Base-by-base conservation (phyloP, 441 rosid species). In the Populus hybrid region DNA sequence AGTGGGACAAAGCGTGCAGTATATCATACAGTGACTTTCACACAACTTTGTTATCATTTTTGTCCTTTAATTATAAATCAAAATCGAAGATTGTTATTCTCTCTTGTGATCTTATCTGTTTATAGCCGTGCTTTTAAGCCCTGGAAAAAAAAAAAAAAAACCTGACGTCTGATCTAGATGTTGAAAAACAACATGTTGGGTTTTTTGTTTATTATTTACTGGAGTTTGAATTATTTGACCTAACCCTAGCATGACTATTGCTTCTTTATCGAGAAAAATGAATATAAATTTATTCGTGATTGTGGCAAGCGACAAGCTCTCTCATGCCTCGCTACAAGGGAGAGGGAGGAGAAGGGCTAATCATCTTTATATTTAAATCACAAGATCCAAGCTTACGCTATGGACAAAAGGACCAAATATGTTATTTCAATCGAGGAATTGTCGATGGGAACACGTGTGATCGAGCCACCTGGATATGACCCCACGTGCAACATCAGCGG, bases 1-100 rank as follows among this genome's bases (percentile, higher is more conserved):
- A 67, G 87, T 77, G 86, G 87, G 86, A 80, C 89, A 84, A 81
- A 73, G 87, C 82, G 85, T 69, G 81, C 71, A 80, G 81, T 30
- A 80, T 30, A 80, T 80, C 81, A 77, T 73, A 83, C 82, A 76
- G 79, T 73, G 78, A 85, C 86, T 82, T 85, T 81, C 73, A 68
- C 81, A 57, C 77, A 73, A 75, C 80, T 75, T 80, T 64, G 50
- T 24, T 63, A 35, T 67, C 61, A 57, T 69, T 8, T 20, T 61
- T 66, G 10, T 9, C 42, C 10, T 38, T 38, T 38, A 10, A 38
- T 38, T 38, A 9, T 9, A 8, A 59, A 21, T 67, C 63, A 70
- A 66, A 82, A 50, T 24, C 71, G 77, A 67, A 85, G 72, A 67
- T 75, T 59, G 8, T 34, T 21, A n/a, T 23, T 23, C 23, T 66